Base-by-base conservation (phyloP, 495 filamentous ascomycete genomes). In the Neurospora cerealis region DNA sequence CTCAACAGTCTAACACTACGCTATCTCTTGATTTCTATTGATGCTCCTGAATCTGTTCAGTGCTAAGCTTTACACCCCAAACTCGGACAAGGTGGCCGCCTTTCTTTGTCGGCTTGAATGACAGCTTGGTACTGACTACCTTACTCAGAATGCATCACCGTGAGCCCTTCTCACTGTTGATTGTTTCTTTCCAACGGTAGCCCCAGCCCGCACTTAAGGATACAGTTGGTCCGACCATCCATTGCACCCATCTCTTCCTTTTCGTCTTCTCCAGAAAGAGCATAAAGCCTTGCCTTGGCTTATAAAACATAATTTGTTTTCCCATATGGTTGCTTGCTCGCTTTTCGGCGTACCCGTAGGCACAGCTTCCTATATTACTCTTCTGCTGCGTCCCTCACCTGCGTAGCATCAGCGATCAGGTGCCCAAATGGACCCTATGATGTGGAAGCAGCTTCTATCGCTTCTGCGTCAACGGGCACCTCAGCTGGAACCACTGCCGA, bases 331-430 rank as follows among this genome's bases (percentile, higher is more conserved):
- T 66, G 15, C 54, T 9, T 32, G 28, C 28, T 66, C 54, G 7
- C 28, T 34, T 66, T 28, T 37, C n/a, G 70, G 37, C 38, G 46
- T 71, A 28, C 37, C 70, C 70, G 40, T 69, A 5, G 71, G 71
- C 28, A 54, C 73, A 36, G 24, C 73, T 17, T 46, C 44, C 21
- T 34, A 40, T 70, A 37, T 17, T 42, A 28, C 70, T 21, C n/a
- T 34, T 8, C 19, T 10, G 70, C 60, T 54, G 69, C 74, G 32
- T 41, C 41, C 66, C 74, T 74, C 76, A 44, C 71, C 44, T 41
- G 69, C 46, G 60, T 19, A 37, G 36, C 37, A 13, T 66, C 54
- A 36, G 54, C 54, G 28, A 66, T 66, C 28, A 15, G 28, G 34
- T 62, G 13, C 54, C 28, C 54, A 66, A 62, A 66, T 66, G 54